Evolutionary conservation across 805 yeast genomes (phyloP), one percentile per base, ranked within the genome.

Genomic region (Nematodospora valgi): DNA sequence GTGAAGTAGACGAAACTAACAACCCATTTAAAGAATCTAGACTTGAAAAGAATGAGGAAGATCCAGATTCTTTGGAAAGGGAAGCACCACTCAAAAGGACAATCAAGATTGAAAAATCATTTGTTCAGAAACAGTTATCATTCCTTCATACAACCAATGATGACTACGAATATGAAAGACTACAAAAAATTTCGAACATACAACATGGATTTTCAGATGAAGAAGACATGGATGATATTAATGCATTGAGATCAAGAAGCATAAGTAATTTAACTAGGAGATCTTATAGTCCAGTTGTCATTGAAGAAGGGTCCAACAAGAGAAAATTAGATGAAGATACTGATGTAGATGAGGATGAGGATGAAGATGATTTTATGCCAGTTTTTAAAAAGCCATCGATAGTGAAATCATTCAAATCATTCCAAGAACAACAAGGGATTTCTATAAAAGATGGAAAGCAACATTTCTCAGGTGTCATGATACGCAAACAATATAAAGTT

Each of bases 71-170:
- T 21, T 43, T 41, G 9, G 52, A 44, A 22, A 44, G 38, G 4
- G 46, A 50, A 15, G 47, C 46, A 20, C 55, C 46, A 30, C 57
- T 56, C 27, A 62, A 51, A 40, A 59, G 65, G 38, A 48, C 49
- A 3, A 52, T 62, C 5, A 52, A 55, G n/a, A 48, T 78, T 24
- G 72, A 77, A 5, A 74, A 72, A 49, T 71, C 72, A 0, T 78
- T 74, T 50, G 80, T 80, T 4, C 78, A 74, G 30, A 67, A 62
- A 37, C 74, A 75, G 31, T 57, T 80, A 24, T 76, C 83, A 1
- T 78, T 78, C 44, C 62, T 79, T 36, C 57, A 58, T 17, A 54
- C 57, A 15, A 44, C 47, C 4, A 47, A 54, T 11, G 63, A 63
- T 25, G 63, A 59, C 23, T 23, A 32, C 20, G 58, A 58, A n/a